Percentiles rank a stretch among this genome's conserved stretches.
These are phyloP conservation scores for Aegilops bicornis DNA, from an alignment of 176 grass and related monocot species.

Conservation along the genomic window DNA sequence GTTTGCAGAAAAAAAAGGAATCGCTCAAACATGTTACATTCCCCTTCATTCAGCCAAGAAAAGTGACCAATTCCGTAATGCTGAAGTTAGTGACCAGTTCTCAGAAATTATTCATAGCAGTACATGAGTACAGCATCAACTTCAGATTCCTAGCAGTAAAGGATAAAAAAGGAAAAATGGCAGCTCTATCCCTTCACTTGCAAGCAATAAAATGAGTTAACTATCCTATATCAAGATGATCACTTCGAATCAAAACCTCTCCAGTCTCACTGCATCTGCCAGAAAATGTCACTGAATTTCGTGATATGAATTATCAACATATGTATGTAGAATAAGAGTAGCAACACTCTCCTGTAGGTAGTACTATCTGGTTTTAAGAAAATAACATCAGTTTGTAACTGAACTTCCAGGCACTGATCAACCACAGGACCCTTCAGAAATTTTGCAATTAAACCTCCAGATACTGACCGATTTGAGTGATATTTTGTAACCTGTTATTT, in stretches of 20 bases:
- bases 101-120: background rate
- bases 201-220: background rate
- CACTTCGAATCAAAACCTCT: background rate
- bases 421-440: background rate
- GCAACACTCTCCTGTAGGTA: background rate
- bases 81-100: background rate
- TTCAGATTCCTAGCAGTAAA: background rate
- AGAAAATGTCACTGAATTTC: background rate
- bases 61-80: background rate
- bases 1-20: background rate
- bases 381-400: background rate
- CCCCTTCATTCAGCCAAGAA: background rate
- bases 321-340: background rate
- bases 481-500: background rate
- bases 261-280: background rate
- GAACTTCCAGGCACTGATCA: background rate
- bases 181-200: background rate
- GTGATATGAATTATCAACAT: background rate
- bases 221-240: background rate
- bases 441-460: background rate
- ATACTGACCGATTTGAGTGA: background rate
- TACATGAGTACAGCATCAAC: background rate
- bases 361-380: background rate
- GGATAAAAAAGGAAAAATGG: background rate
- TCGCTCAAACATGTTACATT: background rate